Percentiles rank a stretch among this genome's conserved stretches.
Evolutionary conservation across 345 rosid species (phyloP).

Genomic region (Pseudoturritis turrita): DNA sequence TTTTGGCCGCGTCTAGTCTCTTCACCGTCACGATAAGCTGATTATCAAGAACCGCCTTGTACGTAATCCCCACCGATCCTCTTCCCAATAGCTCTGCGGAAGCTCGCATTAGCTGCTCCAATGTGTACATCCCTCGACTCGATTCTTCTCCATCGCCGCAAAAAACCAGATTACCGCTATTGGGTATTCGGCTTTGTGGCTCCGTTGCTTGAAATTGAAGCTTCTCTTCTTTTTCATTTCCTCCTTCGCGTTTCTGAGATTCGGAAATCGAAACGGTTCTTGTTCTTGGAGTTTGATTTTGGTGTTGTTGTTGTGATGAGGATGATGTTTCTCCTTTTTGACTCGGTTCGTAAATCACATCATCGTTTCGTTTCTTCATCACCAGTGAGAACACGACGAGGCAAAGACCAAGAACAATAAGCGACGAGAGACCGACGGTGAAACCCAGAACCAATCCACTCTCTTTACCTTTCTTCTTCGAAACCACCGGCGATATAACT

Average conservation of each 20-base stretch:
- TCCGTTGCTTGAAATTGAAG: conserved; percentile 26
- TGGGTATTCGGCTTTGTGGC: conserved; percentile 17
- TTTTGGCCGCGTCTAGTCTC: conserved; percentile 69
- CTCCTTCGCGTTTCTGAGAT: conserved; percentile 1
- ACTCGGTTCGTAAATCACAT: conserved; percentile 22
- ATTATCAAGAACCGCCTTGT: conserved; percentile 77
- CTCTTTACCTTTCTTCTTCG: conserved; percentile 39
- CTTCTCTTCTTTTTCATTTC: conserved; percentile 15
- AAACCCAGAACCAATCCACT: conserved; percentile 45
- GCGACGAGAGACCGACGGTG: conserved; percentile 41
- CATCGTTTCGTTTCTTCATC: conserved; percentile 33
- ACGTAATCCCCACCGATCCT: conserved; percentile 77
- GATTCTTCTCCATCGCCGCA: conserved; percentile 33
- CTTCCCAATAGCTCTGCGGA: conserved; percentile 95
- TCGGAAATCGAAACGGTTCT: conserved; percentile 7
- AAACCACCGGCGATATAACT: conserved; percentile 41
- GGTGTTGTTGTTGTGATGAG: conserved; percentile 9
- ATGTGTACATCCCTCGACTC: conserved; percentile 40
- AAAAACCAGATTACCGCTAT: conserved; percentile 59
- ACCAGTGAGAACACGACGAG: conserved; percentile 40
- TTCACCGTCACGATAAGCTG: conserved; percentile 80
- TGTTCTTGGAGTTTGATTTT: conserved; percentile 15
- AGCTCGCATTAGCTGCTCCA: conserved; percentile 87
- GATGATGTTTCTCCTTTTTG: conserved; percentile 17
- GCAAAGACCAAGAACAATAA: conserved; percentile 39